These are phyloP conservation scores for Hygrophoropsis aurantiaca DNA, from an alignment of 768 basidiomycete genomes.

Conservation along the genomic window DNA sequence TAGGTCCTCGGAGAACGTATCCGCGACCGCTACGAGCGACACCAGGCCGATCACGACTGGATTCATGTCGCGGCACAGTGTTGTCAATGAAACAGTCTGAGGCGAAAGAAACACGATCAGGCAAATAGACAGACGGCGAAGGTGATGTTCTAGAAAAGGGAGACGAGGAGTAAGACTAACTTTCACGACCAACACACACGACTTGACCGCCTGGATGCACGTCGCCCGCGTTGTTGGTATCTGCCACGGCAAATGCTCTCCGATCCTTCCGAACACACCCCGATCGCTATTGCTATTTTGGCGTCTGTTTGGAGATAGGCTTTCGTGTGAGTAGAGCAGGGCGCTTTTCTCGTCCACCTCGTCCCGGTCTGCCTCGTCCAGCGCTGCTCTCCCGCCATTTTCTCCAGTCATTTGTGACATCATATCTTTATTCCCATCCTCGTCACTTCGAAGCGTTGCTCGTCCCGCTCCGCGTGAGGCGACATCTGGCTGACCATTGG, in stretches of 20 bases:
- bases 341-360: slow-evolving; percentile 11
- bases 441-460: slow-evolving; percentile 12
- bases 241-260: slow-evolving; percentile 7
- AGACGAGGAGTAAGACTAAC: slow-evolving; percentile 15
- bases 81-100: slow-evolving; percentile 19
- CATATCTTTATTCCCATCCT: no score
- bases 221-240: slow-evolving; percentile 15
- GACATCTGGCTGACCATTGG: background rate
- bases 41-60: slow-evolving; percentile 25
- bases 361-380: background rate
- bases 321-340: slow-evolving; percentile 14
- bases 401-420: no score
- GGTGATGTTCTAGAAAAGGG: background rate
- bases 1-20: slow-evolving; percentile 45
- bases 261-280: background rate
- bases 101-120: slow-evolving; percentile 25
- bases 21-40: slow-evolving; percentile 39
- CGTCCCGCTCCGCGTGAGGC: slow-evolving; percentile 6
- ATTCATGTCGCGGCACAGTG: no score
- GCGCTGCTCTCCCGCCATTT: slow-evolving; percentile 3
- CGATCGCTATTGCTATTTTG: background rate
- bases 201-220: slow-evolving; percentile 31
- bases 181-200: slow-evolving; percentile 35
- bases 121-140: background rate
- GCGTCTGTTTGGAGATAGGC: background rate